A percentile compares a stretch with the other conserved stretches of the same genome.
Evolutionary conservation across 2,329 filamentous ascomycete species (phyloP).

Genomic region (Botryotinia globosa): DNA sequence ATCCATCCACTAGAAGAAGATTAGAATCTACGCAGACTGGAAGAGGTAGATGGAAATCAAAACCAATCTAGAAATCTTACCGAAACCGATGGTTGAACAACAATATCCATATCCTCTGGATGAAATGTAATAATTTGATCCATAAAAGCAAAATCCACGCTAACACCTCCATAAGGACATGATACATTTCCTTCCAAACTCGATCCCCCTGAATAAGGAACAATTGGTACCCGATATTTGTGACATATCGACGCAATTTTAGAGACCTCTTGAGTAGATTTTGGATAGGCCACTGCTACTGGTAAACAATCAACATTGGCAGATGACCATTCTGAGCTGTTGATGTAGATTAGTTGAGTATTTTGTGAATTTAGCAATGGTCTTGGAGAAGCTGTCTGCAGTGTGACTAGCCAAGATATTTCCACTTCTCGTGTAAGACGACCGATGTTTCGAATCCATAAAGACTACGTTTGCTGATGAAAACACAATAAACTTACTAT

Average conservation of each 20-base stretch:
- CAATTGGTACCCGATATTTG: slow-evolving; percentile 77
- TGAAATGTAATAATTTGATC: slow-evolving; percentile 76
- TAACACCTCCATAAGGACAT: slow-evolving; percentile 80
- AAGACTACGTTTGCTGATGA: background rate
- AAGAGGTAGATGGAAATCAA: background rate
- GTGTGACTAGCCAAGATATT: background rate
- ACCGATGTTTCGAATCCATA: background rate
- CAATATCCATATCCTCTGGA: slow-evolving; percentile 85
- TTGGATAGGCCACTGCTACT: slow-evolving; percentile 63
- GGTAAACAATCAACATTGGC: slow-evolving; percentile 59
- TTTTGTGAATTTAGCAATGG: background rate
- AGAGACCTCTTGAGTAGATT: slow-evolving; percentile 58
- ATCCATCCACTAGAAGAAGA: slow-evolving; percentile 66
- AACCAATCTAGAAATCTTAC: background rate
- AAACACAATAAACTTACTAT: slow-evolving; percentile 40
- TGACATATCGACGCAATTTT: slow-evolving; percentile 66
- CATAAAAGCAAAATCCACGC: slow-evolving; percentile 88
- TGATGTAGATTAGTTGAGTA: background rate
- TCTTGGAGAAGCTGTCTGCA: background rate
- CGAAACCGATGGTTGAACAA: slow-evolving; percentile 84
- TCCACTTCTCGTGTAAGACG: background rate
- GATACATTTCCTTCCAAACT: slow-evolving; percentile 90
- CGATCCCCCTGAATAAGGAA: slow-evolving; percentile 78
- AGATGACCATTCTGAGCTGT: slow-evolving; percentile 60
- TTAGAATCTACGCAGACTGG: background rate